phyloP scores from a whole-genome alignment of 78 protist genomes.

The Dictyostelium firmibasis region DNA sequence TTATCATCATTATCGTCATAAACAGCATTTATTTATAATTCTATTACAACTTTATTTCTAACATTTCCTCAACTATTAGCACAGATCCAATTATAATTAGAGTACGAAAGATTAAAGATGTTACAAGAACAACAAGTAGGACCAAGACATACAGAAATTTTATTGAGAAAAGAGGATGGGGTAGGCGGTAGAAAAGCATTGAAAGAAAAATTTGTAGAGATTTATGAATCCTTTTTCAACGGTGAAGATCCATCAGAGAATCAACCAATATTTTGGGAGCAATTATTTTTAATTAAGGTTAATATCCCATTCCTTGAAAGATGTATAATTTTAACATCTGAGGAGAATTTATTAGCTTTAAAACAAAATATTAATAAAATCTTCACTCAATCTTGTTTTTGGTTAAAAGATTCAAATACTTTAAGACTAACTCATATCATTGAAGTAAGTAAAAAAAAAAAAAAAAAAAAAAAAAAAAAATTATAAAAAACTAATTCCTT shows the following conservation, averaged over 20 bases:
- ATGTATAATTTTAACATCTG: constrained; percentile 66
- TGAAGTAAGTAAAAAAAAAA: neutral
- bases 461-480: neutral
- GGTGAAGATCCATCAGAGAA: constrained; percentile 65
- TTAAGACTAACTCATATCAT: constrained; percentile 9
- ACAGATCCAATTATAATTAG: constrained; percentile 31
- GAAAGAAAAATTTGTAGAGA: constrained; percentile 70
- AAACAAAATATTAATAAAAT: constrained; percentile 54
- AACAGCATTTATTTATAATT: neutral
- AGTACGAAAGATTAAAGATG: constrained; percentile 67
- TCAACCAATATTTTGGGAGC: constrained; percentile 75
- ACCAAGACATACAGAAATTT: constrained; percentile 70
- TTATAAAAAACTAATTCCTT: neutral
- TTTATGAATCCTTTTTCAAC: constrained; percentile 62
- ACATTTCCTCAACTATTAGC: constrained; percentile 28
- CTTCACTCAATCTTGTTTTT: constrained; percentile 60
- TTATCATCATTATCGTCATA: neutral
- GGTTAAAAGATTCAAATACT: constrained; percentile 26
- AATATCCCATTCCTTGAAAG: constrained; percentile 67
- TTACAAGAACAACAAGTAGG: constrained; percentile 61
- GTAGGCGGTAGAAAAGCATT: constrained; percentile 66
- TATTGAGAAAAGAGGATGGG: constrained; percentile 48
- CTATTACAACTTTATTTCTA: constrained; percentile 1
- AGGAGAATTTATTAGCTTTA: constrained; percentile 58
- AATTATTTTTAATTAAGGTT: constrained; percentile 60